A percentile compares a stretch with the other conserved stretches of the same genome.
phyloP scores from a whole-genome alignment of 495 filamentous ascomycete species.

The Neurospora africana region DNA sequence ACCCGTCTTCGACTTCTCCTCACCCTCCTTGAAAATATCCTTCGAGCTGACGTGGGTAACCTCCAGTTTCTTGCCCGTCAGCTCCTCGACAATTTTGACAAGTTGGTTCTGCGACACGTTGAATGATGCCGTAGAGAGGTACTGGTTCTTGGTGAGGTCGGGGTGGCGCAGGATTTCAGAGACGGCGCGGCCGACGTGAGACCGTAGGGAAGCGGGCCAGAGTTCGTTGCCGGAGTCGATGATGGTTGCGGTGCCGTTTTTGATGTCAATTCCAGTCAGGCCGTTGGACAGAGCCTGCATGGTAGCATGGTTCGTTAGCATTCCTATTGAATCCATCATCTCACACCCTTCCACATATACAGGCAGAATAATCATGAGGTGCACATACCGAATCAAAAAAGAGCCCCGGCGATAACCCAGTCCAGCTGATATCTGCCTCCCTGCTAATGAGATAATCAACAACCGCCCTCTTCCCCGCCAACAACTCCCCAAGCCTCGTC shows the following conservation, averaged over 20 bases:
- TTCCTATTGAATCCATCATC: not conserved
- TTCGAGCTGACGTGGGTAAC: slow-evolving; percentile 27
- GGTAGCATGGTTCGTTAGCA: not conserved
- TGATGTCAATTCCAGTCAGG: slow-evolving; percentile 7
- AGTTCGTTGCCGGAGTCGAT: slow-evolving; percentile 44
- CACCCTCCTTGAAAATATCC: slow-evolving; percentile 32
- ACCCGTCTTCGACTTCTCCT: slow-evolving; percentile 33
- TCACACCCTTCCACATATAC: too few species aligned
- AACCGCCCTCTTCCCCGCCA: slow-evolving; percentile 37
- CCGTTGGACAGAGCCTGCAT: not conserved
- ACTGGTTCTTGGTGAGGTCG: slow-evolving; percentile 43
- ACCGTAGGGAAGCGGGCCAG: slow-evolving; percentile 38
- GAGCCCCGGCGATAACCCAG: slow-evolving; percentile 36
- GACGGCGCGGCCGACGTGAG: slow-evolving; percentile 38
- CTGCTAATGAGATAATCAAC: slow-evolving; percentile 38
- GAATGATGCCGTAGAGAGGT: slow-evolving; percentile 39
- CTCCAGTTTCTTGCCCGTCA: slow-evolving; percentile 32
- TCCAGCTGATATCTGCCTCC: slow-evolving; percentile 38
- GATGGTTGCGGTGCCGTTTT: slow-evolving; percentile 32
- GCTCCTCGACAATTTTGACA: slow-evolving; percentile 37
- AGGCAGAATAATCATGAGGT: not conserved
- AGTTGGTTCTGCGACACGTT: slow-evolving; percentile 46
- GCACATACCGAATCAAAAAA: slow-evolving; percentile 40
- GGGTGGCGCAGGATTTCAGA: slow-evolving; percentile 39
- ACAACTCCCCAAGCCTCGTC: slow-evolving; percentile 30